Base-by-base conservation (phyloP, 306 rosid genomes). In the Parietaria judaica region DNA sequence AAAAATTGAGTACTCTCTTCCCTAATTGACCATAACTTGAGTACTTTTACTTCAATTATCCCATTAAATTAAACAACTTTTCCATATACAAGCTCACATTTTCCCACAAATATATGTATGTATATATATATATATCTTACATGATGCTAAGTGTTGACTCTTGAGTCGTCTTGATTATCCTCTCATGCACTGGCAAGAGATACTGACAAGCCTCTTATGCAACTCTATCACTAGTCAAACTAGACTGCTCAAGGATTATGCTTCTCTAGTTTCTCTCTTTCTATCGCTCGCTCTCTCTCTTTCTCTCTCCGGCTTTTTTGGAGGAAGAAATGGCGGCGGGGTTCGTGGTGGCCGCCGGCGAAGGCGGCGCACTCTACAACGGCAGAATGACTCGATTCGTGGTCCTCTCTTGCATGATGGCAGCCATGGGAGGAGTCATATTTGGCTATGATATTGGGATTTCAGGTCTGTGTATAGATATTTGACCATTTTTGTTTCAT, bases 341-440 rank as follows among this genome's bases (percentile, higher is more conserved):
- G 16, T 0, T 75, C 8, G 61, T 61, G 35, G 51, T 70, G 64
- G 39, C 74, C 52, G 44, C 71, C 51, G 60, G 58, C 23, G 61
- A 68, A 47, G 68, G 62, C 9, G 67, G 70, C 7, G 15, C 7
- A 8, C 63, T 56, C 37, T 86, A 86, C 67, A 83, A 66, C 47
- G 95, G 85, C 50, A 78, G 55, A 70, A 61, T 86, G 34, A 86
- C 89, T 55, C 52, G 44, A 14, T 58, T 79, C 36, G 78, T 79
- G 36, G 55, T 72, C 48, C 43, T 81, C 8, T 81, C 92, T 58
- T 85, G 80, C 7, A 72, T 77, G 75, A 54, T 79, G 57, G 88
- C 88, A 41, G 88, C 85, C 61, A 79, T 56, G 38, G 88, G 92
- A 52, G 92, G 92, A 13, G 67, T 81, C n/a, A 81, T 85, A 66